These are phyloP conservation scores for Corymbia maculata DNA, from an alignment of 345 rosid species.

Conservation along the genomic window DNA sequence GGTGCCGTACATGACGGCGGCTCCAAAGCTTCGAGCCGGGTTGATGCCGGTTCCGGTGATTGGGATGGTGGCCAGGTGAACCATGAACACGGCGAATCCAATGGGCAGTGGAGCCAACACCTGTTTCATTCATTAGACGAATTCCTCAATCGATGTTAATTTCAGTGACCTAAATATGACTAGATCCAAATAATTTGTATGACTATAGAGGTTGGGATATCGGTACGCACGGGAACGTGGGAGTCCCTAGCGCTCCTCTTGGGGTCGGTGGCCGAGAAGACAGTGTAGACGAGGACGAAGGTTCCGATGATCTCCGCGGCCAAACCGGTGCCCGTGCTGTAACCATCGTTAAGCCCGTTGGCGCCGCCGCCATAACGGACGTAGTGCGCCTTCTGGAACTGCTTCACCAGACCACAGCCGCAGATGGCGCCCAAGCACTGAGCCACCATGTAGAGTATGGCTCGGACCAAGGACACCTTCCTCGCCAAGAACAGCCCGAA, in stretches of 20 bases:
- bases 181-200: neutral
- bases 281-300: conserved; percentile 40
- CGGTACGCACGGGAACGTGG: conserved; percentile 26
- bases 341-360: conserved; percentile 11
- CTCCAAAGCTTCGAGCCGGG: conserved; percentile 40
- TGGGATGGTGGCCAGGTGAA: conserved; percentile 36
- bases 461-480: conserved; percentile 33
- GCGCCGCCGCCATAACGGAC: conserved; percentile 29
- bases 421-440: conserved; percentile 42
- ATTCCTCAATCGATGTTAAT: neutral
- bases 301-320: conserved; percentile 41
- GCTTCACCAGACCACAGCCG: conserved; percentile 37
- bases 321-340: conserved; percentile 32
- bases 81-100: conserved; percentile 41
- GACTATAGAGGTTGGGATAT: neutral
- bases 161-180: neutral
- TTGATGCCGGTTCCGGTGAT: conserved; percentile 37
- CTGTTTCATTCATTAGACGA: neutral
- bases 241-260: conserved; percentile 39
- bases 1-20: conserved; percentile 21
- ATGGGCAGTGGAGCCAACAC: conserved; percentile 38
- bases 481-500: conserved; percentile 33
- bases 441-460: conserved; percentile 29
- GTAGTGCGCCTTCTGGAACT: conserved; percentile 28
- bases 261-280: conserved; percentile 39